Percentiles rank a stretch among this genome's conserved stretches.
These are phyloP conservation scores for Lasiosphaeriaceae sp. DNA, from an alignment of 495 filamentous ascomycete species.

Conservation along the genomic window DNA sequence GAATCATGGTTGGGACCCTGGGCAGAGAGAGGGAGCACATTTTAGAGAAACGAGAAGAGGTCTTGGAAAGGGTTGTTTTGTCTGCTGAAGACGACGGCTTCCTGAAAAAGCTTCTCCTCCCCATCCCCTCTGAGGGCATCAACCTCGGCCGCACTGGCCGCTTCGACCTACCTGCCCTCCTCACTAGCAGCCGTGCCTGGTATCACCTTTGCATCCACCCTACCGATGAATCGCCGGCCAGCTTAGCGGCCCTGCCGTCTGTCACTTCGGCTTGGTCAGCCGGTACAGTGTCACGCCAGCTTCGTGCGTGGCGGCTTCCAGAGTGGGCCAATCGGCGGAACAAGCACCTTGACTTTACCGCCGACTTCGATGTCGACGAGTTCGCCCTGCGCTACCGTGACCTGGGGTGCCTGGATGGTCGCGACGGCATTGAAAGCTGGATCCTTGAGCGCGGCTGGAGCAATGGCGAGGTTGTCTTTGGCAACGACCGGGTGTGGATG, in stretches of 20 bases:
- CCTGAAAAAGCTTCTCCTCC: constrained; percentile 77
- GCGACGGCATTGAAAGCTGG: constrained; percentile 94
- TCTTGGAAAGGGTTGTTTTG: constrained; percentile 79
- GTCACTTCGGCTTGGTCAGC: constrained; percentile 81
- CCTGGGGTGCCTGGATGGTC: constrained; percentile 84
- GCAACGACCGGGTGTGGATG: constrained; percentile 91
- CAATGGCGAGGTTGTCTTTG: constrained; percentile 92
- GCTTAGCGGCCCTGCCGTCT: constrained; percentile 57
- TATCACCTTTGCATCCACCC: constrained; percentile 92
- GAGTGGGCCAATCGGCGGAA: constrained; percentile 95
- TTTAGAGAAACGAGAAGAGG: constrained; percentile 72
- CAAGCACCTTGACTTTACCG: constrained; percentile 92
- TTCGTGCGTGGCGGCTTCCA: constrained; percentile 86
- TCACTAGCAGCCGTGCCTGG: constrained; percentile 86
- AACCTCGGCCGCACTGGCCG: constrained; percentile 68
- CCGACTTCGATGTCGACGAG: constrained; percentile 92
- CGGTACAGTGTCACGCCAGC: constrained; percentile 82
- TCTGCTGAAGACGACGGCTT: constrained; percentile 83
- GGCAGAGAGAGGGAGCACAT: constrained; percentile 72
- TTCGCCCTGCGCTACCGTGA: constrained; percentile 76
- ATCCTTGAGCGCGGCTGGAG: constrained; percentile 94
- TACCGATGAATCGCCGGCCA: constrained; percentile 76
- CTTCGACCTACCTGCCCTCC: constrained; percentile 62
- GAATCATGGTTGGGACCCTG: constrained; percentile 61
- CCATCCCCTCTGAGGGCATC: constrained; percentile 69